Percentiles rank a stretch among this genome's conserved stretches.
Conservation (phyloP, 176 grass and related monocot species). For the Dactylis glomerata region DNA sequence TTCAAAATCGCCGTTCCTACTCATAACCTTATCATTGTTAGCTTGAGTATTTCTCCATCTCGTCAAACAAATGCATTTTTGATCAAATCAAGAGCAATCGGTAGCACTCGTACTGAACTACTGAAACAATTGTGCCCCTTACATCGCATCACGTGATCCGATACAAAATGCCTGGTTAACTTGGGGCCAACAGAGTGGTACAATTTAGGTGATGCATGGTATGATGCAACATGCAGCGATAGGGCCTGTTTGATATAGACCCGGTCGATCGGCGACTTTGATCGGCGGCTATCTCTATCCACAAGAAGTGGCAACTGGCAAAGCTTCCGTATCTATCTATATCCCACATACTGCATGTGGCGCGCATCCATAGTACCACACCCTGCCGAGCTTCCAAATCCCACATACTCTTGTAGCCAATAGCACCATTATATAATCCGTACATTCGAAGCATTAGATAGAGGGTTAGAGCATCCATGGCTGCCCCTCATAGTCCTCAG, state of each 20-base stretch:
- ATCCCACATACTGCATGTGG: background rate
- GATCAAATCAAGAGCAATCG: background rate
- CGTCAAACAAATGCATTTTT: background rate
- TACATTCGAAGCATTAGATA: background rate
- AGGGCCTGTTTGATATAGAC: background rate
- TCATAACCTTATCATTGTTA: background rate
- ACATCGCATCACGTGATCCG: background rate
- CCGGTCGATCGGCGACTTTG: background rate
- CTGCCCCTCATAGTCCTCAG: background rate
- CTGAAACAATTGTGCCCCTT: background rate
- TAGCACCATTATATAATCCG: no score
- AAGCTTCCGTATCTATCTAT: background rate
- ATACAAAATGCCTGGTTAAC: background rate
- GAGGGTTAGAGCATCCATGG: constrained; percentile 9
- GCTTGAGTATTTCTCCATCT: background rate
- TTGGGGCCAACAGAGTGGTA: background rate
- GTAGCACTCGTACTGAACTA: background rate
- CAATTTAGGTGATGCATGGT: background rate
- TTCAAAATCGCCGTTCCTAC: background rate
- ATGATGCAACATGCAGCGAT: background rate
- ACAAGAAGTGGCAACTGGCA: background rate
- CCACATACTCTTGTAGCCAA: background rate
- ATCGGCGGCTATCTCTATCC: background rate
- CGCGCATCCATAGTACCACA: background rate
- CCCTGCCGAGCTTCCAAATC: background rate